Evolutionary conservation across 306 rosid species (phyloP), one percentile per base, ranked within the genome.

Genomic region (Prunus dulcis): DNA sequence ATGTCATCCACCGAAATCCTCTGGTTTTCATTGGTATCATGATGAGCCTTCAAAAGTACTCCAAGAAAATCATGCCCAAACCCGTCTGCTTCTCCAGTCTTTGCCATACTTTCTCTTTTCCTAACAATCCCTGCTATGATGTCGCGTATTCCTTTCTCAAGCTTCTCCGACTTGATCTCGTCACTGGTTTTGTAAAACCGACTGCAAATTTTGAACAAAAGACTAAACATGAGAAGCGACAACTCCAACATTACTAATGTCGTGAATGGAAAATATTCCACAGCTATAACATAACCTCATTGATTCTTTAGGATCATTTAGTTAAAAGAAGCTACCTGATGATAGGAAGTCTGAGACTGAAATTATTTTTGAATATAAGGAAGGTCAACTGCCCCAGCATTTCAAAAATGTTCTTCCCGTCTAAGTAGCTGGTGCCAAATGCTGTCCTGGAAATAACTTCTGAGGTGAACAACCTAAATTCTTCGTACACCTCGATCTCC

Each of bases 371-470:
- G 14, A 56, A 56, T 56, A 22, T 20, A 3, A 20, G 2, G 62
- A 56, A 10, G 28, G 27, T 56, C 22, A 56, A 56, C 62, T 56
- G 5, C 62, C 25, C 22, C 28, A 56, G 5, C 62, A 56, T 56
- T 22, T 56, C 62, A 56, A 20, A 56, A 56, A 56, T 56, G 62
- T n/a, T 22, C 27, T 56, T 20, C 62, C 62, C 71, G 1, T 67
- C 71, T 5, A 67, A 20, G 71, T 67, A 67, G 52, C 71, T 34
- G 25, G 53, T 67, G 18, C 71, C 71, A 67, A 67, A 67, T 67
- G 71, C 53, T 15, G 71, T 43, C 9, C 52, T 20, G 22, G 71
- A 67, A 67, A 67, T 67, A 14, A 67, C 71, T 67, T 67, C 71
- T 67, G 71, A 67, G 45, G 71, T 67, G 25, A 67, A n/a, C 25